Evolutionary conservation across 2,329 filamentous ascomycete species (phyloP), one percentile per base, ranked within the genome.

Genomic region (Pyrenophora graminea): DNA sequence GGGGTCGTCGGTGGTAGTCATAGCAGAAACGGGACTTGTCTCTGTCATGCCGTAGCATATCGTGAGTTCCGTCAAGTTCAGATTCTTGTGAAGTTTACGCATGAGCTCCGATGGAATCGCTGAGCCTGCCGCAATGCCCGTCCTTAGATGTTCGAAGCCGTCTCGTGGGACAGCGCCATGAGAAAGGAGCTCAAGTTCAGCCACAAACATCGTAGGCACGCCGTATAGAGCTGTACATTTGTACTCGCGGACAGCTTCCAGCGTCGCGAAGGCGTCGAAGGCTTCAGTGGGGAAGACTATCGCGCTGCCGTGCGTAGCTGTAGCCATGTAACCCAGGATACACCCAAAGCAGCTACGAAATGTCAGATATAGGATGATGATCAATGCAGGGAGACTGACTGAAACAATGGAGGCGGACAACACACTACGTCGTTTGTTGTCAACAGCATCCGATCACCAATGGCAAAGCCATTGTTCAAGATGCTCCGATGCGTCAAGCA

Each of bases 41-140:
- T 97, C 92, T 1, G 92, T 97, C 91, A 96, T 96, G 55, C 92
- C 92, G 72, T 97, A 97, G 78, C 92, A 96, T 58, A 96, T 97
- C 0, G 92, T 93, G 18, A 97, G 76, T 48, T 96, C 89, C 0
- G 81, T 83, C 15, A 97, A 77, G 41, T 94, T 94, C 7, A 97
- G 79, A 1, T 78, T 80, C 19, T 80, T 80, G 70, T 93, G 88
- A 6, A 97, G 76, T 53, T 83, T 85, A 15, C 82, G 80, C 90
- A 95, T 96, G 23, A 97, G 79, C 45, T 89, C 82, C 17, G 87
- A 84, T 0, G 94, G 93, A 1, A 97, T 87, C n/a, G 85, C 89
- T 48, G 84, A 89, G 0, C 94, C 94, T 0, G 93, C 91, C 9
- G 89, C 91, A 61, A 97, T 97, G 25, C 94, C 94, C n/a, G 93